Base-by-base conservation (phyloP, 2,329 filamentous ascomycete genomes). In the Immersiporthe knoxdaviesiana region DNA sequence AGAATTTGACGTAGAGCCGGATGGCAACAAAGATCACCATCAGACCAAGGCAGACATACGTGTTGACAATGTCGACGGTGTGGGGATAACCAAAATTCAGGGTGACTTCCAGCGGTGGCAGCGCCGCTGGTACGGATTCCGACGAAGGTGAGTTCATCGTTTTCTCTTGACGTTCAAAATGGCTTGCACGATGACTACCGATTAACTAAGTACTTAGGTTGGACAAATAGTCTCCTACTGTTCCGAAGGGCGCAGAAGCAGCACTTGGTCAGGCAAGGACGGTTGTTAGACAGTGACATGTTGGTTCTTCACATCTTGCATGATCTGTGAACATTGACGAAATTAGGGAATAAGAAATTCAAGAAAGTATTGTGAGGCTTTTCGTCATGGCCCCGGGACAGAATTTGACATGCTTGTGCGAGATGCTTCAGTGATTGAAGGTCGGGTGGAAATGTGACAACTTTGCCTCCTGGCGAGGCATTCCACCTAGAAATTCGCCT, bases 121-220 rank as follows among this genome's bases (percentile, higher is more conserved):
- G 47, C 30, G 58, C 65, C 18, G 65, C 65, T 27, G 65, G 65
- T 14, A 63, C 35, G 16, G 63, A 63, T 11, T 5, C 16, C 3
- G n/a, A n/a, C 10, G n/a, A n/a, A n/a, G 27, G 35, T 2, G 56
- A 39, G 21, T 21, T 61, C 65, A 66, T 66, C 7, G 32, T 41
- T 24, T 30, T n/a, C n/a, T 24, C n/a, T 30, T 30, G 50, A 6
- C 24, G 24, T 35, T 35, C 3, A 14, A n/a, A 14, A 37, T 30
- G 6, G 21, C 3, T 16, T 6, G 16, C 8, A n/a, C 4, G 21
- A 59, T 18, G 56, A 37, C 18, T n/a, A 5, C 16, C 27, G 27
- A 58, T n/a, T n/a, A n/a, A n/a, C n/a, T n/a, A n/a, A n/a, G n/a
- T n/a, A n/a, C n/a, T n/a, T n/a, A n/a, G n/a, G n/a, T n/a, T 21